These are phyloP conservation scores for Herpetomonas samuelpessoai DNA, from an alignment of 208 protist genomes.

Conservation along the genomic window DNA sequence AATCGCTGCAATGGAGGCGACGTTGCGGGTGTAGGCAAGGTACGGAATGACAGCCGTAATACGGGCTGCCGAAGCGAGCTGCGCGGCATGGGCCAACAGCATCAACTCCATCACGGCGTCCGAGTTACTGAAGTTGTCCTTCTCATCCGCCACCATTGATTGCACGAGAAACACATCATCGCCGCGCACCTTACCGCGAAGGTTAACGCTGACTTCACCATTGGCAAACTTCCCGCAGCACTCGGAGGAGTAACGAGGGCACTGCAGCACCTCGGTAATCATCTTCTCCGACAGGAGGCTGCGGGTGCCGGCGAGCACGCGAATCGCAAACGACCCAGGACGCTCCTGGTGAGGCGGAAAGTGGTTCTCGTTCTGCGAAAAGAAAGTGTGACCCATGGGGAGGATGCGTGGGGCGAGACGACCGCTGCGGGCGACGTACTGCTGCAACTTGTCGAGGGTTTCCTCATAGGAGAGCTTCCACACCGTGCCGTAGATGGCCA, in stretches of 20 bases:
- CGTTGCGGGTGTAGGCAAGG: conserved; percentile 90
- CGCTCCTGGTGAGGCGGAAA: conserved; percentile 61
- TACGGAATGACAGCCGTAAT: conserved; percentile 95
- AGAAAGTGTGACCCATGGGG: conserved; percentile 77
- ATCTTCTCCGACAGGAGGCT: conserved; percentile 69
- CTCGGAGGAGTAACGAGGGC: conserved; percentile 31
- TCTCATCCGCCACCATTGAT: conserved; percentile 73
- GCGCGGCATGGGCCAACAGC: conserved; percentile 83
- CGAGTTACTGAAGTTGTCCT: conserved; percentile 84
- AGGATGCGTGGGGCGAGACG: conserved; percentile 61
- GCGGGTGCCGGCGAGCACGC: conserved; percentile 64
- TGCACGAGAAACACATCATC: conserved; percentile 96
- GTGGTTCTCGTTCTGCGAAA: conserved; percentile 60
- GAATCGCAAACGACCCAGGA: conserved; percentile 60
- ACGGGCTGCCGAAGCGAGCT: conserved; percentile 71
- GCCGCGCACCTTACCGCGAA: conserved; percentile 89
- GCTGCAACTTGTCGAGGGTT: conserved; percentile 33
- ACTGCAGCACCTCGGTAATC: conserved; percentile 78
- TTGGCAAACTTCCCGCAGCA: conserved; percentile 79
- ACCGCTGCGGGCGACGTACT: conserved; percentile 46
- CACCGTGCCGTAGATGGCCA: conserved; percentile 77
- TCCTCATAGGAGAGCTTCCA: conserved; percentile 66
- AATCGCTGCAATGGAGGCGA: conserved; percentile 88
- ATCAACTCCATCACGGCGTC: conserved; percentile 90
- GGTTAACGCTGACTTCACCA: conserved; percentile 80